Conservation (phyloP, 495 filamentous ascomycete genomes). For the Haplographium delicatum region DNA sequence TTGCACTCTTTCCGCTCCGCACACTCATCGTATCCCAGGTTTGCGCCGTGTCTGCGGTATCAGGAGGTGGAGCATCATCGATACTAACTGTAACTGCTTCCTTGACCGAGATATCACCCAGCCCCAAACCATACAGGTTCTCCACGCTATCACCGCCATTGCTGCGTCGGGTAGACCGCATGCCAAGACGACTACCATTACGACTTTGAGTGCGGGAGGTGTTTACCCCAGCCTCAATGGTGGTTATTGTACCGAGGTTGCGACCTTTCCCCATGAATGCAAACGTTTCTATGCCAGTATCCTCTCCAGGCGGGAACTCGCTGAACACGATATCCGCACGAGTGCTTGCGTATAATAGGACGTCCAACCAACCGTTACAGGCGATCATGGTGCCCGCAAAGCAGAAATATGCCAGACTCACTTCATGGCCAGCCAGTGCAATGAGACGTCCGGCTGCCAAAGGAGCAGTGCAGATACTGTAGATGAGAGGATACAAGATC, state of each 20-base stretch:
- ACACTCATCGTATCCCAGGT: too few relatives aligned
- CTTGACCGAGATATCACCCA: slow-evolving; percentile 21
- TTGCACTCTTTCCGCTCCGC: too few relatives aligned
- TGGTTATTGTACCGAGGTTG: slow-evolving; percentile 12
- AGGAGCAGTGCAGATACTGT: slow-evolving; percentile 65
- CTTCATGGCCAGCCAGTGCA: slow-evolving; percentile 49
- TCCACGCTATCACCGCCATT: slow-evolving; percentile 11
- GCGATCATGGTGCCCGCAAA: slow-evolving; percentile 68
- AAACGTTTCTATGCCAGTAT: slow-evolving; percentile 42
- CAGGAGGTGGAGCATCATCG: too few relatives aligned
- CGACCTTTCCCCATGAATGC: slow-evolving; percentile 37
- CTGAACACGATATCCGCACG: slow-evolving; percentile 47
- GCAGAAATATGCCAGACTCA: slow-evolving; percentile 57
- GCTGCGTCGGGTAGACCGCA: neutral
- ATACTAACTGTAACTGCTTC: slow-evolving; percentile 15
- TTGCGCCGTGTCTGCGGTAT: too few relatives aligned
- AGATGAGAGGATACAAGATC: slow-evolving; percentile 73
- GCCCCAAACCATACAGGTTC: slow-evolving; percentile 20
- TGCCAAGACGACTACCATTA: neutral
- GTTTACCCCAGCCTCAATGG: slow-evolving; percentile 5
- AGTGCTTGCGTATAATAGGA: slow-evolving; percentile 67
- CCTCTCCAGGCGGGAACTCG: slow-evolving; percentile 32
- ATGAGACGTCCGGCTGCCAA: slow-evolving; percentile 66
- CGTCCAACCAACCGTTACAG: slow-evolving; percentile 69
- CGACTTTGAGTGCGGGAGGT: neutral